These are phyloP conservation scores for Seminavis robusta DNA, from an alignment of 108 stramenopile genomes.

Conservation along the genomic window DNA sequence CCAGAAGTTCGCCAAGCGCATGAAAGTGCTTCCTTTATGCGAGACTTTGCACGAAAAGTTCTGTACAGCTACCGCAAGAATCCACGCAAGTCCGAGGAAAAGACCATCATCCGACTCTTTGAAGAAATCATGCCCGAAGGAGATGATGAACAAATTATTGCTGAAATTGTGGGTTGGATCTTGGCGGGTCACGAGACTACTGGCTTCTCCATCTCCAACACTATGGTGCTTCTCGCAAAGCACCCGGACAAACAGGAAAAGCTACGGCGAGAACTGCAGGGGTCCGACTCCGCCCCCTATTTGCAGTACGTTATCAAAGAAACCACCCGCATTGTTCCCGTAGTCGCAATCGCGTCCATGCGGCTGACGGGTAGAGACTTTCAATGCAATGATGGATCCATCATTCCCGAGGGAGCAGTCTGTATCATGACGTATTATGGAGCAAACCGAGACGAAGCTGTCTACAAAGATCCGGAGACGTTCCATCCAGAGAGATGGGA, in stretches of 20 bases:
- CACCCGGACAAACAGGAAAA: constrained; percentile 8
- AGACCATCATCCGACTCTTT: neutral
- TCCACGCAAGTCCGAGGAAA: neutral
- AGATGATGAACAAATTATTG: constrained; percentile 1
- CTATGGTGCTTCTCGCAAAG: constrained; percentile 14
- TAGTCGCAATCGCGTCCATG: constrained; percentile 13
- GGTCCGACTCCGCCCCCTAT: neutral
- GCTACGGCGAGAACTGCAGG: constrained; percentile 6
- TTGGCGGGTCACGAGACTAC: constrained; percentile 20
- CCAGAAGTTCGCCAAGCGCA: neutral
- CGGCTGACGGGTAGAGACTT: constrained; percentile 12
- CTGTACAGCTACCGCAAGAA: neutral
- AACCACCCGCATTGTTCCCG: constrained; percentile 9
- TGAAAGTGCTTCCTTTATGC: too few species aligned
- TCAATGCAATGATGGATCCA: constrained; percentile 7
- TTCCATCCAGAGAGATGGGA: constrained; percentile 16
- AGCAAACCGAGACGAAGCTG: constrained; percentile 1
- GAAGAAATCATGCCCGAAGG: neutral
- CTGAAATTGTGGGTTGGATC: constrained; percentile 17
- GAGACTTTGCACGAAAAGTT: neutral
- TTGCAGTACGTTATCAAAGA: constrained; percentile 10
- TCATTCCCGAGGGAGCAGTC: constrained; percentile 9
- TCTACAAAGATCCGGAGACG: constrained; percentile 8
- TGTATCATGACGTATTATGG: constrained; percentile 10
- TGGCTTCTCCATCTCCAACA: constrained; percentile 11